Base-by-base conservation (phyloP, 768 basidiomycete species). In the Termitomyces sp. region DNA sequence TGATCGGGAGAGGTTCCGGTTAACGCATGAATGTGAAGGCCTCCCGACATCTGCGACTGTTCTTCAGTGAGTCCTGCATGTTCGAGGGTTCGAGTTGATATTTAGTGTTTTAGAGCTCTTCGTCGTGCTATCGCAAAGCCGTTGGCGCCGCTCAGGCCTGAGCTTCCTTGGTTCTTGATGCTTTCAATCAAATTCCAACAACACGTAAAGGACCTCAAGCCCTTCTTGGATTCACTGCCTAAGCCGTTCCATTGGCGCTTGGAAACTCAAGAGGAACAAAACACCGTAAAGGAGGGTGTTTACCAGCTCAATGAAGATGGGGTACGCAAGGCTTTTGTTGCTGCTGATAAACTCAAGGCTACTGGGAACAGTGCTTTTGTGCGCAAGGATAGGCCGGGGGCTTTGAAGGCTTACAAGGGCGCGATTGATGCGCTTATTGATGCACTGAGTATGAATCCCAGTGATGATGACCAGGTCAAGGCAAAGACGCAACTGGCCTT, bases 201-300 rank as follows among this genome's bases (percentile, higher is more conserved):
- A 28, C 28, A 28, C 28, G 28, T 28, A 28, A 28, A 28, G 28
- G 28, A 28, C 28, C 28, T 28, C 28, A 28, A 28, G 28, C 28
- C 28, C 28, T 28, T 28, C 28, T 66, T 78, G 40, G 74, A 78
- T 57, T 73, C 75, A 0, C 71, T 78, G 13, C 28, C 28, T 28
- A 28, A 28, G 28, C 28, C 28, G 28, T 76, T 78, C 62, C 64
- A 66, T 24, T 77, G 75, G 74, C 65, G 74, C 3, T 38, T 75
- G 7, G 75, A 76, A 60, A 77, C 73, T 1, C 58, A 38, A 16
- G 67, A 74, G 59, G 75, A 74, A 28, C 28, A 28, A 4, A 28
- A 28, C 4, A 28, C 28, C 28, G 28, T 28, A 28, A 28, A 4
- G 28, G 28, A 28, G 28, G 28, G 28, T 28, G 28, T 76, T 9